Evolutionary conservation across 495 filamentous ascomycete genomes (phyloP), one percentile per base, ranked within the genome.

Genomic region (Penicillium soppii): DNA sequence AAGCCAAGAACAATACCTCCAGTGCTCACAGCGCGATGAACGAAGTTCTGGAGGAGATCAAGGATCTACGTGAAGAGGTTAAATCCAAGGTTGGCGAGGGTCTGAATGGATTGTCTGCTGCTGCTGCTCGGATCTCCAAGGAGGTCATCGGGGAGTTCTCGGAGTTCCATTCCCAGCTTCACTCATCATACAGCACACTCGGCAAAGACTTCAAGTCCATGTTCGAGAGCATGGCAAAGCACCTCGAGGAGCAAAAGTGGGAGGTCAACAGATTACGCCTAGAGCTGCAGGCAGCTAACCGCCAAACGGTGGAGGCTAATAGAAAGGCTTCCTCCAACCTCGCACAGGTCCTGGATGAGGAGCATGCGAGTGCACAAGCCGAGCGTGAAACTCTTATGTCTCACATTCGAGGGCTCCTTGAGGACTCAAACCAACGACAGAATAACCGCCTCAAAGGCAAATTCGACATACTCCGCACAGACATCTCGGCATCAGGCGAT

Each of bases 91-190:
- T 97, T 27, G 90, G 90, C 4, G 84, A 90, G 57, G 92, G 92
- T 4, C 76, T 98, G 13, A 86, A 87, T 62, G 86, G 90, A 6
- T 81, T 98, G 3, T 90, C 91, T 1, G 80, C 77, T 22, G 92
- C 92, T 9, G 92, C 94, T 6, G 88, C 89, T 65, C 82, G 84
- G 15, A 97, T 97, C 48, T 89, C 90, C 0, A 85, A 86, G 19
- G 92, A 94, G 58, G 91, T 98, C n/a, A 85, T 96, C 39, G 85
- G 80, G 43, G 92, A 97, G 66, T 77, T 97, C 29, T 76, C 83
- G 7, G 78, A 79, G 16, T 96, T 97, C 50, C 90, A 96, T 57
- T 81, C 73, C 47, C 85, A 91, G 76, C 78, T 98, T 33, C 89
- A 96, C 58, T 59, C 75, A 7, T 97, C 95, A 1, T 97, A 95